Percentiles rank a stretch among this genome's conserved stretches.
These are phyloP conservation scores for Isoetes taiwanensis DNA, from an alignment of 75 land plant genomes.

Conservation along the genomic window DNA sequence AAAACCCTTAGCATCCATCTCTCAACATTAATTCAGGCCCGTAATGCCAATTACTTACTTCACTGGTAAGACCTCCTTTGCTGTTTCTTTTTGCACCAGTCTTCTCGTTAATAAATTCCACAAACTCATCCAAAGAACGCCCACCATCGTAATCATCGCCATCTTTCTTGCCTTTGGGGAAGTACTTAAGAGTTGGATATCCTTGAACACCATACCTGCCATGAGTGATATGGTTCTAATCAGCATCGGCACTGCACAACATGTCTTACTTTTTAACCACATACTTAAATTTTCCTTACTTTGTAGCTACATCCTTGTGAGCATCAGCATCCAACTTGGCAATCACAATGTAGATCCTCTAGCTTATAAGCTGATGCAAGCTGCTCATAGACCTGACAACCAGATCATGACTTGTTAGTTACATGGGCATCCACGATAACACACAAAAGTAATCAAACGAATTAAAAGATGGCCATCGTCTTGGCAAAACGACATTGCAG, in stretches of 20 bases:
- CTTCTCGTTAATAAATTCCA: constrained; percentile 67
- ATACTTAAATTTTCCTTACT: too few species aligned
- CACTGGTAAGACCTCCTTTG: constrained; percentile 61
- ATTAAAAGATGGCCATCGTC: too few species aligned
- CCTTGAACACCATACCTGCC: constrained; percentile 86
- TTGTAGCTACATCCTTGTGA: constrained; percentile 69
- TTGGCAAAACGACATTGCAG: too few species aligned
- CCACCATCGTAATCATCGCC: constrained; percentile 93
- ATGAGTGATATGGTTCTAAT: too few species aligned
- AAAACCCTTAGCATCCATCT: too few species aligned
- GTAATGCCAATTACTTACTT: constrained; percentile 43
- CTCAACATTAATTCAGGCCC: too few species aligned
- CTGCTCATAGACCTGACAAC: constrained; percentile 81
- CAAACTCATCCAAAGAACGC: constrained; percentile 64
- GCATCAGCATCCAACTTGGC: constrained; percentile 97
- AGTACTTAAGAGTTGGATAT: constrained; percentile 88
- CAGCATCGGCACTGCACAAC: too few species aligned
- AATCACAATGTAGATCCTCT: constrained; percentile 77
- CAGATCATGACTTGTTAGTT: not conserved
- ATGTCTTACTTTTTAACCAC: too few species aligned
- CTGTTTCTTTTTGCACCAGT: constrained; percentile 65
- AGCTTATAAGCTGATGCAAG: constrained; percentile 63
- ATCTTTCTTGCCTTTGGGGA: constrained; percentile 82
- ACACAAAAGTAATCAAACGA: too few species aligned
- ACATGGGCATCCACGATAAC: too few species aligned